A percentile compares a stretch with the other conserved stretches of the same genome.
These are phyloP conservation scores for Rhodamnia rubescens DNA, from an alignment of 345 rosid species.

Conservation along the genomic window DNA sequence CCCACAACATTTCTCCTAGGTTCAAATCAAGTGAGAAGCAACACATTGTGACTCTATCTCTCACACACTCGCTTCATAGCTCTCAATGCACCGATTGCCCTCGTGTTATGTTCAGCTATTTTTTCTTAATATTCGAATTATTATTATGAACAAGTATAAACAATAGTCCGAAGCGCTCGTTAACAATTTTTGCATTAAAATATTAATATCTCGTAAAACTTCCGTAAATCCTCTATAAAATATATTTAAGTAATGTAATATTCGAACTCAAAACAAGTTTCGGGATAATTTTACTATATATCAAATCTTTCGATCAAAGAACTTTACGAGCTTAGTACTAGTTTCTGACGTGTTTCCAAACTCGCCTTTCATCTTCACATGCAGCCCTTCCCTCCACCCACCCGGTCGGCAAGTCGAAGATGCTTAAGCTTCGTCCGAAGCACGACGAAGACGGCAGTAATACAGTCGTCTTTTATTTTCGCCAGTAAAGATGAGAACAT, in stretches of 20 bases:
- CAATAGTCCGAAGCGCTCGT: rapidly evolving
- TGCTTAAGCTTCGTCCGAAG: rapidly evolving
- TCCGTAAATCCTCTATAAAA: rapidly evolving
- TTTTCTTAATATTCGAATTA: background rate
- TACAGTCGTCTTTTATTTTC: background rate
- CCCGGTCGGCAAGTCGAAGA: background rate
- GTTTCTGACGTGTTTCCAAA: background rate
- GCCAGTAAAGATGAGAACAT: background rate
- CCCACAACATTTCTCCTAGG: background rate
- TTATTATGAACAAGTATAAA: too few relatives aligned
- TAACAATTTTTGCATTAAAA: background rate
- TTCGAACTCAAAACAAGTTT: background rate
- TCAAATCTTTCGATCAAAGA: rapidly evolving
- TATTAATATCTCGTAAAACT: background rate
- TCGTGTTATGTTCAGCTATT: rapidly evolving
- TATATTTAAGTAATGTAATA: background rate
- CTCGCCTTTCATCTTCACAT: background rate
- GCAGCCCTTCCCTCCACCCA: background rate
- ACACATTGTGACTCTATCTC: too few relatives aligned
- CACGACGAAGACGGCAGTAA: background rate
- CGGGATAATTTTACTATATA: rapidly evolving
- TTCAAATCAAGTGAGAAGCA: background rate
- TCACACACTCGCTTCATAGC: rapidly evolving
- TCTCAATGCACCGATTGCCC: background rate
- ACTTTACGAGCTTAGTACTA: background rate